Evolutionary conservation across 140 eudicot species (phyloP).

Genomic region (Stevia rebaudiana): DNA sequence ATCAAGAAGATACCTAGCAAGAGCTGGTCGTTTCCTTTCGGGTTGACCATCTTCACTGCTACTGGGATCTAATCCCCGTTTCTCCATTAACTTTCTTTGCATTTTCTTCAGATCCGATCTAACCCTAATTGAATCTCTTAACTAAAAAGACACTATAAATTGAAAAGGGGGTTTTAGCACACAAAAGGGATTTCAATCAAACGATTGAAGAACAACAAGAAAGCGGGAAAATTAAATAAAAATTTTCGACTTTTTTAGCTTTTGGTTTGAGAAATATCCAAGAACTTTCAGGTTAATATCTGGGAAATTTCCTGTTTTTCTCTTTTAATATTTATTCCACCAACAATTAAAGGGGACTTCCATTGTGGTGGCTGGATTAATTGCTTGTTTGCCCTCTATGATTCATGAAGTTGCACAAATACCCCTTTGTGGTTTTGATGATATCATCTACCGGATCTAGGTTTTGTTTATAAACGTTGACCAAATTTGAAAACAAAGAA

Average conservation of each 20-base stretch:
- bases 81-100: conserved; percentile 82
- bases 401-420: conserved; percentile 1
- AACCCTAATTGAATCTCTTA: conserved; percentile 17
- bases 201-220: conserved; percentile 18
- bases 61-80: conserved; percentile 70
- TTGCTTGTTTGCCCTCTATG: conserved; percentile 8
- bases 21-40: conserved; percentile 87
- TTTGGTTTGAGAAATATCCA: conserved; percentile 28
- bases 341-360: conserved; percentile 21
- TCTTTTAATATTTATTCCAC: conserved; percentile 20
- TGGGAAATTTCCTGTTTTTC: conserved; percentile 19
- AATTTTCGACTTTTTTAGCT: conserved; percentile 18
- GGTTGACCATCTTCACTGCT: conserved; percentile 74
- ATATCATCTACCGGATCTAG: background rate
- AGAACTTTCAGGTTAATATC: conserved; percentile 46
- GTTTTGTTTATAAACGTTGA: conserved; percentile 9
- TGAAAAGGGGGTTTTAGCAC: conserved; percentile 10
- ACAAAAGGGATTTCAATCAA: conserved; percentile 21
- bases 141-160: conserved; percentile 16
- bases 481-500: too few relatives aligned
- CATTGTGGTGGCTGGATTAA: conserved; percentile 37
- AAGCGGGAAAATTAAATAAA: conserved; percentile 43
- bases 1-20: conserved; percentile 58
- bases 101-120: conserved; percentile 66
- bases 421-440: conserved; percentile 21